Conservation (phyloP, 495 filamentous ascomycete genomes). For the Penicillium bovifimosum region DNA sequence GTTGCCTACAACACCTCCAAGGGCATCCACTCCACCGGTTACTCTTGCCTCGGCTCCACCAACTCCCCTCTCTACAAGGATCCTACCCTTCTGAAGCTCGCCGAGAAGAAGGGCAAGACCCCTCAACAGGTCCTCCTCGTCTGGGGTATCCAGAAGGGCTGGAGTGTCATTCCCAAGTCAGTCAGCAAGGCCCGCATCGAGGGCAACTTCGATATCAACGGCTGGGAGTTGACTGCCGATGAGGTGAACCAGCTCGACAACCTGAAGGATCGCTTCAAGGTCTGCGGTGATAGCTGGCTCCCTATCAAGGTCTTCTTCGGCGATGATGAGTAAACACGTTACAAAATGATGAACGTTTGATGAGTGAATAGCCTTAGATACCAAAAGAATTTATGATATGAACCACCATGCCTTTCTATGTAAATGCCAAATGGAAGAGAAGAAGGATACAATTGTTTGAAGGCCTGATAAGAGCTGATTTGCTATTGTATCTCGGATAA, state of each 20-base stretch:
- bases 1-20: conserved; percentile 64
- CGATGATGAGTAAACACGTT: conserved; percentile 61
- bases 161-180: conserved; percentile 69
- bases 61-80: conserved; percentile 53
- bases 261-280: conserved; percentile 67
- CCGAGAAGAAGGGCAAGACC: conserved; percentile 61
- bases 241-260: conserved; percentile 58
- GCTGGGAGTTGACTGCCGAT: conserved; percentile 58
- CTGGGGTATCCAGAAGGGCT: conserved; percentile 67
- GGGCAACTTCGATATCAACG: conserved; percentile 60
- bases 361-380: conserved; percentile 18
- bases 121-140: conserved; percentile 61
- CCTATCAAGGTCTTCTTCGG: conserved; percentile 82
- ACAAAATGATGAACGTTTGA: conserved; percentile 5
- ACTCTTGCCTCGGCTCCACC: conserved; percentile 63
- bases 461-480: no score
- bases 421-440: no score
- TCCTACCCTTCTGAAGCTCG: conserved; percentile 52
- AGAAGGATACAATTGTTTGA: no score
- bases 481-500: no score
- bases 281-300: conserved; percentile 64
- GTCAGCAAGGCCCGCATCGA: conserved; percentile 58
- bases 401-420: no score
- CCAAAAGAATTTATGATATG: conserved; percentile 10
- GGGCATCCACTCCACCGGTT: conserved; percentile 64